Conservation (phyloP, 805 yeast genomes). For the Nakazawaea siamensis region DNA sequence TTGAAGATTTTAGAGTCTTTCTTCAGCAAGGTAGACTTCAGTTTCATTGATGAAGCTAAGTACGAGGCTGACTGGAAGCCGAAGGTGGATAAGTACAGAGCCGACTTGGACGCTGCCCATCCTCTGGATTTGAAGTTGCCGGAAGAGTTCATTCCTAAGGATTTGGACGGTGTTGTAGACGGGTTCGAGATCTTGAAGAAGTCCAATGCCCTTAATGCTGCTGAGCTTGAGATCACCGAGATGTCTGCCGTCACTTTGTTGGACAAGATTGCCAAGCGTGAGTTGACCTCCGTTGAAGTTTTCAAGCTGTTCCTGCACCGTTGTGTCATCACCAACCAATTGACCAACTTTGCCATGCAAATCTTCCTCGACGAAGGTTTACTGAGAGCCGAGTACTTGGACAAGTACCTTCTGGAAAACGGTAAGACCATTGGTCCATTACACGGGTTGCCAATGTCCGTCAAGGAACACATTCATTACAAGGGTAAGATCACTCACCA, state of each 20-base stretch:
- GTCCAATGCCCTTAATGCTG: constrained; percentile 20
- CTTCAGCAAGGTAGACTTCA: constrained; percentile 6
- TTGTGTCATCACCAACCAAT: constrained; percentile 56
- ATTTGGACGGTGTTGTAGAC: constrained; percentile 27
- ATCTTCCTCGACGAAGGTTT: constrained; percentile 60
- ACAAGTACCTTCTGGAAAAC: constrained; percentile 37
- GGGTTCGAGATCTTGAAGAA: constrained; percentile 26
- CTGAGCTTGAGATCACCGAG: constrained; percentile 36
- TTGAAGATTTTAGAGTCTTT: constrained; percentile 1
- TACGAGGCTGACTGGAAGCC: constrained; percentile 36
- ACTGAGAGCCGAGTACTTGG: constrained; percentile 45
- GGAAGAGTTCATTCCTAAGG: constrained; percentile 22
- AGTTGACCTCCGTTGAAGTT: constrained; percentile 41
- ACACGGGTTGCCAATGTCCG: constrained; percentile 62
- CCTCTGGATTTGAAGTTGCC: constrained; percentile 22
- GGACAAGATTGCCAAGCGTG: constrained; percentile 35
- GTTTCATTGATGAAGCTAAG: constrained; percentile 11
- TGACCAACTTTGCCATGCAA: constrained; percentile 43
- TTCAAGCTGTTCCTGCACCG: constrained; percentile 58
- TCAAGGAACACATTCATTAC: constrained; percentile 57
- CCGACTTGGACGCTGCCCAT: constrained; percentile 18
- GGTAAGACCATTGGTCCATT: constrained; percentile 56
- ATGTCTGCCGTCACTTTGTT: constrained; percentile 33
- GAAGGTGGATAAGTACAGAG: constrained; percentile 32
- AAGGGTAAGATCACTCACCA: constrained; percentile 50